Percentiles rank a stretch among this genome's conserved stretches.
Evolutionary conservation across 2,329 filamentous ascomycete genomes (phyloP).

Genomic region (Ceratocystis harringtonii): DNA sequence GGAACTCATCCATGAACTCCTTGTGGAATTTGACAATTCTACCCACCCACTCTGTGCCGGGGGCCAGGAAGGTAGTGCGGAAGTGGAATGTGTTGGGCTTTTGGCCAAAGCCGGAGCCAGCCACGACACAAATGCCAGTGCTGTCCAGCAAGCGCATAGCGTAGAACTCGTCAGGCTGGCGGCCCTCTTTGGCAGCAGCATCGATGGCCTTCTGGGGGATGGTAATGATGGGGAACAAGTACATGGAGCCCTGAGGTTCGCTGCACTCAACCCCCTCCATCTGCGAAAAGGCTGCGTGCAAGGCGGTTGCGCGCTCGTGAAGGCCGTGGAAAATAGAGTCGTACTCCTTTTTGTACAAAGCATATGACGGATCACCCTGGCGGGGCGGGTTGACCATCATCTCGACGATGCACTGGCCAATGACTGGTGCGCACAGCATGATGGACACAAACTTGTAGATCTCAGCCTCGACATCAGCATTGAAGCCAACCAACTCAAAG

Average conservation of each 20-base stretch:
- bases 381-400: constrained; percentile 93
- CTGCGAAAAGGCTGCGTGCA: constrained; percentile 77
- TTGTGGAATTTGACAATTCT: constrained; percentile 80
- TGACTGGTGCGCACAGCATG: constrained; percentile 85
- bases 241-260: constrained; percentile 89
- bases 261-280: constrained; percentile 96
- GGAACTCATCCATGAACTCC: constrained; percentile 76
- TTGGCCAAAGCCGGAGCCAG: constrained; percentile 87
- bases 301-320: constrained; percentile 61
- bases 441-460: constrained; percentile 99
- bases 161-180: constrained; percentile 83
- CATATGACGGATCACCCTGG: constrained; percentile 67
- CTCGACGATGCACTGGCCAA: constrained; percentile 92
- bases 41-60: constrained; percentile 87
- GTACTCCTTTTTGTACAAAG: constrained; percentile 75
- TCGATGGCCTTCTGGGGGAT: constrained; percentile 61
- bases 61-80: constrained; percentile 89
- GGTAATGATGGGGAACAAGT: constrained; percentile 90
- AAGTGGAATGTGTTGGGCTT: constrained; percentile 85
- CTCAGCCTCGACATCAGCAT: constrained; percentile 69
- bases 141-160: constrained; percentile 79
- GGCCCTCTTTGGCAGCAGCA: constrained; percentile 59
- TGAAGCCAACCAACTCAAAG: constrained; percentile 89
- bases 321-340: constrained; percentile 66
- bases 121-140: constrained; percentile 87